Evolutionary conservation across 108 stramenopile species (phyloP), one percentile per base, ranked within the genome.

Genomic region (Nitzschia palea): DNA sequence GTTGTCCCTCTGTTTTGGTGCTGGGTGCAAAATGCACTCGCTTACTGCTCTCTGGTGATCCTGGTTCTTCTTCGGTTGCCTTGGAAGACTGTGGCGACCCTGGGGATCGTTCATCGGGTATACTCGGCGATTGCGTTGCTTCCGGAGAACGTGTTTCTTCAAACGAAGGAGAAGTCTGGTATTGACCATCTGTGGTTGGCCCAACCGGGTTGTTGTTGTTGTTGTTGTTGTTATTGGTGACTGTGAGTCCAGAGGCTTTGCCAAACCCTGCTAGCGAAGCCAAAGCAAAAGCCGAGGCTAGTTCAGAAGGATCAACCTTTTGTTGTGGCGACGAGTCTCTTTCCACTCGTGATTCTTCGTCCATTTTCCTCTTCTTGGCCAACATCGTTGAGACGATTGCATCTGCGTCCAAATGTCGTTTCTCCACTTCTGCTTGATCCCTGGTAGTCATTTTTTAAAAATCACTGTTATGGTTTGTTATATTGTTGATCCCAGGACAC

Each of bases 231-330:
- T 17, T 17, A 42, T 37, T 48, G 28, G 32, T 34, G 35, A n/a
- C n/a, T n/a, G n/a, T n/a, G n/a, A n/a, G n/a, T 14, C 37, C 37
- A 10, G 14, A 40, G 14, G 54, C 23, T 36, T 54, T 43, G 34
- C 33, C 22, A 3, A 65, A 23, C 14, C 40, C 58, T 4, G 76
- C 70, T 1, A 77, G 53, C 12, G 70, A 71, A 26, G 76, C 76
- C 28, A 77, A 59, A 9, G 76, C 76, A 71, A 77, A 71, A 5
- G 76, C 76, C 0, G 70, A 71, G 3, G 76, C 76, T 36, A 77
- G 28, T 27, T 77, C 76, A 0, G 61, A 61, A 33, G 67, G 57
- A 64, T 76, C 58, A 10, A 76, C 68, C 25, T 63, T 63, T 22
- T 40, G 23, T 42, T 40, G 36, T 23, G 36, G 2, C 1, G 40